A percentile compares a stretch with the other conserved stretches of the same genome.
These are phyloP conservation scores for Leptodermis oblonga DNA, from an alignment of 257 asterid genomes.

Conservation along the genomic window DNA sequence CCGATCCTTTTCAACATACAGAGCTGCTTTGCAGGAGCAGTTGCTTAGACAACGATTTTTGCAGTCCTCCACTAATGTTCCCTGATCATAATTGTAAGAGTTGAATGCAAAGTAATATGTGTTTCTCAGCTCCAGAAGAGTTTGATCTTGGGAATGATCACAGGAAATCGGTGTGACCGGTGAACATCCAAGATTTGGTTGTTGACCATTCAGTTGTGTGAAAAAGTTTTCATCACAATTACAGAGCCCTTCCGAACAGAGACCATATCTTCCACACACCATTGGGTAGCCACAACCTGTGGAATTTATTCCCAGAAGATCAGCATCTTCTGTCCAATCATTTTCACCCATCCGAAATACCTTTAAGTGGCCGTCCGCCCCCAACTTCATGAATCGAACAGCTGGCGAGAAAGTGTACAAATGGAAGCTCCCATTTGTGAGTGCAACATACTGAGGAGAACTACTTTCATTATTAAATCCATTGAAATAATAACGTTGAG, in stretches of 20 bases:
- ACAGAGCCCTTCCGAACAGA: slow-evolving; percentile 14
- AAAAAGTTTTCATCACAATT: slow-evolving; percentile 17
- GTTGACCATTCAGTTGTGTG: slow-evolving; percentile 8
- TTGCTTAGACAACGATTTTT: too few relatives aligned
- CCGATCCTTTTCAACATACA: too few relatives aligned
- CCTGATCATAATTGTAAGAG: too few relatives aligned
- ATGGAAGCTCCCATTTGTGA: background rate
- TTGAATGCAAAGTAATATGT: background rate
- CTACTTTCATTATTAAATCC: too few relatives aligned
- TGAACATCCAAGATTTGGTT: slow-evolving; percentile 16
- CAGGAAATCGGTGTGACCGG: slow-evolving; percentile 14
- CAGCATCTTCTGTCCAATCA: too few relatives aligned
- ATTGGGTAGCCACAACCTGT: slow-evolving; percentile 11
- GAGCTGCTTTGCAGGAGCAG: too few relatives aligned
- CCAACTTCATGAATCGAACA: background rate
- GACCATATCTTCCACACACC: slow-evolving; percentile 12
- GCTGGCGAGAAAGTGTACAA: background rate
- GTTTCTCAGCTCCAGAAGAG: slow-evolving; percentile 12
- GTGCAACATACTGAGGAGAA: background rate
- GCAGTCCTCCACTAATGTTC: too few relatives aligned
- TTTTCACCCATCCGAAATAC: background rate
- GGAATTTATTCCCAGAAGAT: background rate
- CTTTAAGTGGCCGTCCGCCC: slow-evolving; percentile 13
- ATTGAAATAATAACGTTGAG: slow-evolving; percentile 1
- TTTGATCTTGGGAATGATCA: slow-evolving; percentile 9